Percentiles rank a stretch among this genome's conserved stretches.
Evolutionary conservation across 208 protist genomes (phyloP).

Genomic region (Angomonas deanei): DNA sequence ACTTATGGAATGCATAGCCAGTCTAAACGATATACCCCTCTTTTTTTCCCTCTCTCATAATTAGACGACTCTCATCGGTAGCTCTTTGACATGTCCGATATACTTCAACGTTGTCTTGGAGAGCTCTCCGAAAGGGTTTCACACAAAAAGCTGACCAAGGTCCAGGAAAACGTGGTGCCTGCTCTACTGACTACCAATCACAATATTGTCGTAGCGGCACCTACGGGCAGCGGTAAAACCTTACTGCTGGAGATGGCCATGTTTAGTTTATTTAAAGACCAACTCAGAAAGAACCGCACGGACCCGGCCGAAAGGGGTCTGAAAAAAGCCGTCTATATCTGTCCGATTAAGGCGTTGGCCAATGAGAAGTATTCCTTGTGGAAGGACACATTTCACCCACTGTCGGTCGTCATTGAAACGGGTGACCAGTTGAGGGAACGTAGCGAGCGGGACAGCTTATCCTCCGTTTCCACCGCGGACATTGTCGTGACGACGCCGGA

Average conservation of each 20-base stretch:
- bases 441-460: conserved; percentile 20
- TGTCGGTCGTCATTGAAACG: conserved; percentile 88
- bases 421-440: conserved; percentile 90
- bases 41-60: conserved; percentile 7
- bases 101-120: conserved; percentile 24
- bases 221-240: conserved; percentile 89
- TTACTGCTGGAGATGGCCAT: conserved; percentile 86
- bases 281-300: neutral
- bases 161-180: conserved; percentile 70
- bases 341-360: conserved; percentile 88
- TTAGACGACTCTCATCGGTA: no score
- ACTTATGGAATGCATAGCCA: no score
- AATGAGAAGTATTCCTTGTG: conserved; percentile 81
- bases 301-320: neutral
- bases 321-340: conserved; percentile 85
- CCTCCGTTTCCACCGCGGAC: conserved; percentile 39
- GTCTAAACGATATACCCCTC: no score
- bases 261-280: conserved; percentile 57
- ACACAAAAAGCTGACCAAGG: conserved; percentile 47
- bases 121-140: conserved; percentile 41
- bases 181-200: conserved; percentile 32
- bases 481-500: conserved; percentile 92
- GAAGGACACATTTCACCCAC: conserved; percentile 62
- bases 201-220: conserved; percentile 80
- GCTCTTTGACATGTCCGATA: neutral